Evolutionary conservation across 495 filamentous ascomycete species (phyloP).

Genomic region (Apodospora peruviana): DNA sequence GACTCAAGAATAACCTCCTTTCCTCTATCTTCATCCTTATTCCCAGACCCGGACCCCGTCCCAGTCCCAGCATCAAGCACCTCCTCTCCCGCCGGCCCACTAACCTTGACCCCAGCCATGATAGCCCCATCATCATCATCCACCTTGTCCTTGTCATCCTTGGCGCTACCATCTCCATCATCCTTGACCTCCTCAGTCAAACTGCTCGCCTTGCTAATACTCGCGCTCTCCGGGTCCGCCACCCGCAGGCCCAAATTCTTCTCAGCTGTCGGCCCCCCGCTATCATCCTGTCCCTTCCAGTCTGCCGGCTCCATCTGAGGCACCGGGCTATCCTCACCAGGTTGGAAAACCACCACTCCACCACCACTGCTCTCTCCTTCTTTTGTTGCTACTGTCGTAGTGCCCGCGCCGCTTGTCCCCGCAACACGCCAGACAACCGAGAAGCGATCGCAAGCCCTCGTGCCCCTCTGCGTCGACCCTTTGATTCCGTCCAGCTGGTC

Average conservation of each 20-base stretch:
- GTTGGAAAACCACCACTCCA: constrained; percentile 50
- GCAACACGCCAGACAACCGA: constrained; percentile 71
- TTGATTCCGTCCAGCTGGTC: constrained; percentile 63
- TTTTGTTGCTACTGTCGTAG: constrained; percentile 7
- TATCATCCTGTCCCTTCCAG: constrained; percentile 57
- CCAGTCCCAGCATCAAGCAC: constrained; percentile 18
- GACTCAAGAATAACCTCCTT: not conserved
- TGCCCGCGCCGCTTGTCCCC: constrained; percentile 19
- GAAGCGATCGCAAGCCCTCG: constrained; percentile 72
- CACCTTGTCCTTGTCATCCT: not conserved
- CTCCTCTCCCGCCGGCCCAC: constrained; percentile 27
- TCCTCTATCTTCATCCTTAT: not conserved
- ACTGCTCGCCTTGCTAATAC: constrained; percentile 59
- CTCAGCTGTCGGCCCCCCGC: constrained; percentile 37
- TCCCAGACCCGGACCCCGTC: not conserved
- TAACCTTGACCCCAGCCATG: constrained; percentile 24
- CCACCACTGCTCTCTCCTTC: constrained; percentile 9
- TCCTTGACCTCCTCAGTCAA: constrained; percentile 20
- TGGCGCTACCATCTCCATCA: not conserved
- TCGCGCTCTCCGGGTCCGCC: constrained; percentile 52
- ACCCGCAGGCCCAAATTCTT: constrained; percentile 63
- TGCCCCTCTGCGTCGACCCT: constrained; percentile 74
- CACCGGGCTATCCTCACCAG: constrained; percentile 57
- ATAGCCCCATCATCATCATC: constrained; percentile 16
- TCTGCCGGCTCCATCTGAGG: constrained; percentile 63